Conservation (phyloP, 805 yeast genomes). For the Nakazawaea sp. region DNA sequence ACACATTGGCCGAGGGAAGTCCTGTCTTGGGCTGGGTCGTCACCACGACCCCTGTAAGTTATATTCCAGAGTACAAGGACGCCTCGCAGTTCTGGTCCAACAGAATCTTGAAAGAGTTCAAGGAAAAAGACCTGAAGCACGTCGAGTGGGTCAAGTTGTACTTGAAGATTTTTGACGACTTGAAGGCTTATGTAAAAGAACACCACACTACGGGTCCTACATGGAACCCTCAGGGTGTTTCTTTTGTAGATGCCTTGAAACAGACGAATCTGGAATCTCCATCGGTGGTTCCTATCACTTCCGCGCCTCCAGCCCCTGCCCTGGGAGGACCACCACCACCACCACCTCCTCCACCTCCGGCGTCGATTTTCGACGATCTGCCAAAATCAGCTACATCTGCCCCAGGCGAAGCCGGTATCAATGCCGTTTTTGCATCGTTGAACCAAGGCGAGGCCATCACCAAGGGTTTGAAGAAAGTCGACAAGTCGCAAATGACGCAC, state of each 20-base stretch:
- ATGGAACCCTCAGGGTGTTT: constrained; percentile 63
- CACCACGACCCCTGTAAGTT: constrained; percentile 65
- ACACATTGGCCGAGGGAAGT: constrained; percentile 81
- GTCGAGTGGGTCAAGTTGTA: constrained; percentile 78
- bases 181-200: constrained; percentile 69
- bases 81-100: constrained; percentile 93
- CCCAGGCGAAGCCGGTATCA: constrained; percentile 70
- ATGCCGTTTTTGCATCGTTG: constrained; percentile 87
- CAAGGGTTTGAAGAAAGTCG: constrained; percentile 83
- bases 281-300: constrained; percentile 27
- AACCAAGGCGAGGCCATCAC: constrained; percentile 84
- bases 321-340: constrained; percentile 77
- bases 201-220: constrained; percentile 78
- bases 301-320: constrained; percentile 28
- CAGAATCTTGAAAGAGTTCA: constrained; percentile 79
- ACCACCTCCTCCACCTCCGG: constrained; percentile 85
- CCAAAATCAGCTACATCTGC: constrained; percentile 23
- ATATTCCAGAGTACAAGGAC: constrained; percentile 79
- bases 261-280: constrained; percentile 19
- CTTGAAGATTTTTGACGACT: constrained; percentile 56
- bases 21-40: constrained; percentile 92
- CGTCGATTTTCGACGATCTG: constrained; percentile 49
- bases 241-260: constrained; percentile 44
- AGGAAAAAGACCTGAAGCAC: constrained; percentile 51
- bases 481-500: constrained; percentile 89